Conservation (phyloP, 2,329 filamentous ascomycete genomes). For the Pseudogymnoascus sp. region DNA sequence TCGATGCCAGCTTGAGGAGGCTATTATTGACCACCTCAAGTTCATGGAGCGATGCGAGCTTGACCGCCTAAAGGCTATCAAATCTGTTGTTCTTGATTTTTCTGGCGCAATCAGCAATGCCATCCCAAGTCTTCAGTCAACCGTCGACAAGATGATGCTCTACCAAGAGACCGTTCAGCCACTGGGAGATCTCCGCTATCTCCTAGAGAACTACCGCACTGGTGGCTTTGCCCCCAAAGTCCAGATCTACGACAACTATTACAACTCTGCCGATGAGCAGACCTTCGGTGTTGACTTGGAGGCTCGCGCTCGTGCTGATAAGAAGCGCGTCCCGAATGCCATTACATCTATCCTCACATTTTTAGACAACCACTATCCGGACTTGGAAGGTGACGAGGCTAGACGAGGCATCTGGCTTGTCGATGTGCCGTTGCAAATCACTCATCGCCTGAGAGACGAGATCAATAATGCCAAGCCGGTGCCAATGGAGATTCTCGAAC, state of each 20-base stretch:
- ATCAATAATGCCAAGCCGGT: slow-evolving; percentile 84
- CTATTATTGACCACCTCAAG: slow-evolving; percentile 82
- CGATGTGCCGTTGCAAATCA: slow-evolving; percentile 77
- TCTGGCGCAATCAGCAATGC: slow-evolving; percentile 96
- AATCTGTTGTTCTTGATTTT: slow-evolving; percentile 95
- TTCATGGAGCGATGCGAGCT: slow-evolving; percentile 97
- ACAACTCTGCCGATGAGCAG: slow-evolving; percentile 95
- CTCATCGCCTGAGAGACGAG: slow-evolving; percentile 71
- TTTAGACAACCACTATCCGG: slow-evolving; percentile 92
- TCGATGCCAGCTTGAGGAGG: slow-evolving; percentile 89
- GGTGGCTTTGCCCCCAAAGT: slow-evolving; percentile 87
- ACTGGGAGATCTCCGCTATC: slow-evolving; percentile 76
- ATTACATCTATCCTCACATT: slow-evolving; percentile 91
- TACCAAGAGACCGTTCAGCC: slow-evolving; percentile 99
- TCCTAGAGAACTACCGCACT: slow-evolving; percentile 94
- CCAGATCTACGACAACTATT: slow-evolving; percentile 95
- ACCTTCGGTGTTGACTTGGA: slow-evolving; percentile 98
- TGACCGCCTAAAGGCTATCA: slow-evolving; percentile 93
- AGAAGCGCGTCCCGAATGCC: slow-evolving; percentile 88
- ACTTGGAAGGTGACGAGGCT: slow-evolving; percentile 92
- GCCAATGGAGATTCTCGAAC: slow-evolving; percentile 65
- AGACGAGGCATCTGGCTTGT: slow-evolving; percentile 88
- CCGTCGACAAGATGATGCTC: slow-evolving; percentile 97
- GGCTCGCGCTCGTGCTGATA: slow-evolving; percentile 81
- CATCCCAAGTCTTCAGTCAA: slow-evolving; percentile 89